Conservation (phyloP, 768 basidiomycete species). For the Boletus insuetus region DNA sequence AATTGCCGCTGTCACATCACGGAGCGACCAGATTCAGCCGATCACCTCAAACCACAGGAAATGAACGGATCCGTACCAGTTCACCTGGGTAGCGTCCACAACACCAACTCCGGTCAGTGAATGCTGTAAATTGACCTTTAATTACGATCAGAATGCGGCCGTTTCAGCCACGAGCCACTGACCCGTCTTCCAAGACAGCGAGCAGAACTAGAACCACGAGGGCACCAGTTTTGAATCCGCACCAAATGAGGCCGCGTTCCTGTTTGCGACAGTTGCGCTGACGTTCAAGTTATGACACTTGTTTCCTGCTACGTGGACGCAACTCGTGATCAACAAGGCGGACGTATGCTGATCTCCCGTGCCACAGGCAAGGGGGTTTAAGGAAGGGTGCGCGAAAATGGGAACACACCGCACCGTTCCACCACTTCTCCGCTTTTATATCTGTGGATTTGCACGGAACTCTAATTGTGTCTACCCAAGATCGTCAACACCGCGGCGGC, state of each 20-base stretch:
- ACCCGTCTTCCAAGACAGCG: constrained; percentile 14
- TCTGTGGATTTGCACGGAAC: constrained; percentile 25
- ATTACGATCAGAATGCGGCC: constrained; percentile 16
- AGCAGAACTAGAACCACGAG: constrained; percentile 4
- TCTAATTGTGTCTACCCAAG: constrained; percentile 26
- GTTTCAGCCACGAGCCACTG: constrained; percentile 16
- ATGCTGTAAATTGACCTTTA: background rate
- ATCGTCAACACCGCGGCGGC: constrained; percentile 31
- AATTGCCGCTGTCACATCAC: constrained; percentile 44
- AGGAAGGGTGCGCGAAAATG: constrained; percentile 13
- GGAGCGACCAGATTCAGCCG: constrained; percentile 42
- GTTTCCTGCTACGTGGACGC: constrained; percentile 11
- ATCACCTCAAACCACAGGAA: constrained; percentile 22
- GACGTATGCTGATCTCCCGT: background rate
- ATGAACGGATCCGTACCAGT: constrained; percentile 31
- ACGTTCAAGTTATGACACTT: constrained; percentile 13
- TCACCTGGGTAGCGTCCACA: background rate
- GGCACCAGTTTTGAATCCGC: background rate
- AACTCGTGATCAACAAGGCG: background rate
- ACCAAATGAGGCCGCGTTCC: constrained; percentile 1
- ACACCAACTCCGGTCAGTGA: too few relatives aligned
- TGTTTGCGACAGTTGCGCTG: constrained; percentile 2
- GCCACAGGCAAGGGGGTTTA: background rate
- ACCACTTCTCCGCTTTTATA: constrained; percentile 28
- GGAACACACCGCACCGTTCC: constrained; percentile 12